Conservation (phyloP, 192 early-diverging fungal species). For the Backusella liffmaniae region DNA sequence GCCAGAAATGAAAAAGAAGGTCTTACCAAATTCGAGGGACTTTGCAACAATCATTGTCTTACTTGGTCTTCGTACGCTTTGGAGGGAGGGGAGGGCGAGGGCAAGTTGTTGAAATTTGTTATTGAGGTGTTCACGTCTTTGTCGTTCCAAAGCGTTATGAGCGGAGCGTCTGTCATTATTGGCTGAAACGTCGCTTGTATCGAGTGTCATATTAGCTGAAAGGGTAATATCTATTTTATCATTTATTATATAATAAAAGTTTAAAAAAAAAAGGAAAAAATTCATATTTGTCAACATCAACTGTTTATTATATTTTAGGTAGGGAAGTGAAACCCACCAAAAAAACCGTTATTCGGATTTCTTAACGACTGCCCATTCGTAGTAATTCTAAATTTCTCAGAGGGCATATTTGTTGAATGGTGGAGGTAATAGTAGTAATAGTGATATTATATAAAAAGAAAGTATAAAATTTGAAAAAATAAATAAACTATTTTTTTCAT, state of each 20-base stretch:
- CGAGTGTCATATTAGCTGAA: slow-evolving; percentile 15
- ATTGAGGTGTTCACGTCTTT: slow-evolving; percentile 78
- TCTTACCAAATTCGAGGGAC: slow-evolving; percentile 68
- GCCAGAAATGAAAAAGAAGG: slow-evolving; percentile 16
- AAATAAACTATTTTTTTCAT: slow-evolving; percentile 10
- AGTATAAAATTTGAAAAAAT: neutral
- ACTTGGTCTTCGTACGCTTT: slow-evolving; percentile 71
- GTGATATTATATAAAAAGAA: neutral
- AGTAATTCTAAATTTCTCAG: slow-evolving; percentile 25
- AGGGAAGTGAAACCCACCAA: neutral
- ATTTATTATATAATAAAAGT: neutral
- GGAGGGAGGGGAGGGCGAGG: slow-evolving; percentile 71
- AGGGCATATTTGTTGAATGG: slow-evolving; percentile 10
- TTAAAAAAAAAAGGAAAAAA: neutral
- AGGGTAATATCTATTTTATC: slow-evolving; percentile 13
- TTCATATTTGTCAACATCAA: neutral
- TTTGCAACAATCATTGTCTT: slow-evolving; percentile 81
- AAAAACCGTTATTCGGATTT: slow-evolving; percentile 14
- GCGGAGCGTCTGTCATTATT: slow-evolving; percentile 65
- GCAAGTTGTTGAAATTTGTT: slow-evolving; percentile 81
- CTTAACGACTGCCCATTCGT: slow-evolving; percentile 15
- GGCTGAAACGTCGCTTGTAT: slow-evolving; percentile 15
- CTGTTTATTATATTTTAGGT: neutral
- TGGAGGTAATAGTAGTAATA: neutral
- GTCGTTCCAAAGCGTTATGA: slow-evolving; percentile 82